Evolutionary conservation across 2,329 filamentous ascomycete genomes (phyloP).

Genomic region (Exophiala alcalophila): DNA sequence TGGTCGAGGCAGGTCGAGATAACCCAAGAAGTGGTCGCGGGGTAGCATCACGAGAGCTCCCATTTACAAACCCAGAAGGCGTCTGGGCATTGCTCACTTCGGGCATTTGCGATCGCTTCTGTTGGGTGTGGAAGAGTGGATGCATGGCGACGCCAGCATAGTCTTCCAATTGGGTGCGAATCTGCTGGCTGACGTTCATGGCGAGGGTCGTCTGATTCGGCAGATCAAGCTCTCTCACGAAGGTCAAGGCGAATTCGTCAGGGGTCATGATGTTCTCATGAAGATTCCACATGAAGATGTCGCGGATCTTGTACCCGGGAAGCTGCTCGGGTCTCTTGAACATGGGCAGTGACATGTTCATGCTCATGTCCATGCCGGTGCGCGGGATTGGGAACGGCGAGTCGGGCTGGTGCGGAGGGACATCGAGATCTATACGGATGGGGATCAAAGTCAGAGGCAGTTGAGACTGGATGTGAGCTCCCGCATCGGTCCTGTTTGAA

Average conservation of each 20-base stretch:
- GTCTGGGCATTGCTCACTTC: slow-evolving; percentile 34
- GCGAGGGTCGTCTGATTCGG: slow-evolving; percentile 69
- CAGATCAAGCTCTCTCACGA: slow-evolving; percentile 91
- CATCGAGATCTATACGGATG: slow-evolving; percentile 92
- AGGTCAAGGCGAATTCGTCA: slow-evolving; percentile 86
- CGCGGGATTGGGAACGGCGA: slow-evolving; percentile 47
- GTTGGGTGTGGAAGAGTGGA: slow-evolving; percentile 72
- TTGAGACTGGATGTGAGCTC: slow-evolving; percentile 64
- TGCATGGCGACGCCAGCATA: slow-evolving; percentile 93
- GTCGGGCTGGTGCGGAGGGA: slow-evolving; percentile 63
- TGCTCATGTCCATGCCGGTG: slow-evolving; percentile 39
- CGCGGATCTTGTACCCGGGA: slow-evolving; percentile 81
- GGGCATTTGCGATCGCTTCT: slow-evolving; percentile 38
- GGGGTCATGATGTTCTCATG: slow-evolving; percentile 93
- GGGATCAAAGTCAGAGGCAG: slow-evolving; percentile 89
- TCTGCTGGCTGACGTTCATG: slow-evolving; percentile 84
- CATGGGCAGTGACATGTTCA: slow-evolving; percentile 68
- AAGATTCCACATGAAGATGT: slow-evolving; percentile 97
- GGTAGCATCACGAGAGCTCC: slow-evolving; percentile 51
- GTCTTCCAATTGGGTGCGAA: slow-evolving; percentile 90
- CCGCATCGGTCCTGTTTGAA: slow-evolving; percentile 53
- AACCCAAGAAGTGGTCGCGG: slow-evolving; percentile 38
- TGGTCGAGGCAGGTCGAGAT: slow-evolving; percentile 27
- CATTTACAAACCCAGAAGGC: slow-evolving; percentile 36
- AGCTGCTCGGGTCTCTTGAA: slow-evolving; percentile 78